phyloP scores from a whole-genome alignment of 345 rosid species.

The Xanthoceras sorbifolium region DNA sequence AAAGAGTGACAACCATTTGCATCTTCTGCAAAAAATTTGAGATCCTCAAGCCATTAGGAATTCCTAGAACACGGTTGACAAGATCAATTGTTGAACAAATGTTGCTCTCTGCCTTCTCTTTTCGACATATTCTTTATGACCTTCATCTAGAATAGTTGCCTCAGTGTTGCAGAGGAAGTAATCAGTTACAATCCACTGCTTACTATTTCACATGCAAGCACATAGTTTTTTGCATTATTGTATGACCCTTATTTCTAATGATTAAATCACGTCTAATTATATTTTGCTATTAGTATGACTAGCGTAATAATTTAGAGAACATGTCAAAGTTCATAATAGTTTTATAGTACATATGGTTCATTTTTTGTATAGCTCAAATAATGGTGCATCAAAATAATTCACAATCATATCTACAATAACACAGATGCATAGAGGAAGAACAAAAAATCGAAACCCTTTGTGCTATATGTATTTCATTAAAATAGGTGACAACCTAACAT shows the following conservation, averaged over 20 bases:
- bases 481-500: not conserved
- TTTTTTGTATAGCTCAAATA: not conserved
- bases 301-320: not conserved
- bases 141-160: conserved; percentile 20
- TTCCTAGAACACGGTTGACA: conserved; percentile 47
- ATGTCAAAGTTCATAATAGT: not conserved
- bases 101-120: conserved; percentile 49
- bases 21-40: conserved; percentile 5
- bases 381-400: not conserved
- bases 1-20: conserved; percentile 2
- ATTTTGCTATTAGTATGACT: conserved; percentile 5
- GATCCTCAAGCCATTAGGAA: not conserved
- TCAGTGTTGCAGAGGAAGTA: conserved; percentile 31
- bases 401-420: not conserved
- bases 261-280: not conserved
- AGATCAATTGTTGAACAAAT: conserved; percentile 46
- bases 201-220: not conserved
- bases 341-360: not conserved
- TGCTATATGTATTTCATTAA: not conserved
- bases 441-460: too few relatives aligned
- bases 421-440: not conserved
- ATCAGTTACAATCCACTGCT: conserved; percentile 2
- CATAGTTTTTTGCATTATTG: not conserved
- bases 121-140: conserved; percentile 32
- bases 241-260: not conserved